These are phyloP conservation scores for Ottelia alismoides DNA, from an alignment of 106 monocot genomes.

Conservation along the genomic window DNA sequence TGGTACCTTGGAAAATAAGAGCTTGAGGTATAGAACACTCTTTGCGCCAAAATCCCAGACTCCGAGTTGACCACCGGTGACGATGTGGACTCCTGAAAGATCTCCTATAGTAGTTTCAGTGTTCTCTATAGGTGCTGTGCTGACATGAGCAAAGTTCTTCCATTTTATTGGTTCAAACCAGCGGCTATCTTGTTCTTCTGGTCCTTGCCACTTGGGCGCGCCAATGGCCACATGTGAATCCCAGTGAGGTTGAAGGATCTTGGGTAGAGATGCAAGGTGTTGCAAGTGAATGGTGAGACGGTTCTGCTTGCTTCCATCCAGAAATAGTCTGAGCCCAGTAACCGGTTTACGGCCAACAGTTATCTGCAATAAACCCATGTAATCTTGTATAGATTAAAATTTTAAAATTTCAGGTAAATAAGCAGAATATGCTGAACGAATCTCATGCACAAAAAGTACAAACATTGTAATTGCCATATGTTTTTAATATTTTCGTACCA, in stretches of 20 bases:
- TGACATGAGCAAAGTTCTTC: conserved; percentile 87
- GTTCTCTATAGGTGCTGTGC: conserved; percentile 59
- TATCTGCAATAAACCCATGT: too few relatives aligned
- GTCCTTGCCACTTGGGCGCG: conserved; percentile 72
- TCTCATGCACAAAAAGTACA: too few relatives aligned
- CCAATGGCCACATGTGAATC: conserved; percentile 57
- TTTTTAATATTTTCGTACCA: too few relatives aligned
- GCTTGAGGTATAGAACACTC: conserved; percentile 65
- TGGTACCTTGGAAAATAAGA: conserved; percentile 58
- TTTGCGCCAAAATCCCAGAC: conserved; percentile 80
- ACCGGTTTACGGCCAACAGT: conserved; percentile 64
- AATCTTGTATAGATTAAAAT: too few relatives aligned
- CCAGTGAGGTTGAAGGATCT: conserved; percentile 68
- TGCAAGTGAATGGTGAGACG: conserved; percentile 52
- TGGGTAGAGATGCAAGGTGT: conserved; percentile 59
- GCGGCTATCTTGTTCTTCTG: conserved; percentile 81
- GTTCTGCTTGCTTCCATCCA: conserved; percentile 62
- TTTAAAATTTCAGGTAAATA: too few relatives aligned
- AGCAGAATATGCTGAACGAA: too few relatives aligned
- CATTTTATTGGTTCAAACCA: conserved; percentile 85
- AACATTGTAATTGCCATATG: too few relatives aligned
- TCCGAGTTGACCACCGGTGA: conserved; percentile 75
- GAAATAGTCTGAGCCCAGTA: conserved; percentile 50
- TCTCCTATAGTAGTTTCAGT: conserved; percentile 43
- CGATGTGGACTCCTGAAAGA: conserved; percentile 41